Conservation (phyloP, 1,284 basidiomycete genomes). For the Anthracocystis panici-leucophaei region DNA sequence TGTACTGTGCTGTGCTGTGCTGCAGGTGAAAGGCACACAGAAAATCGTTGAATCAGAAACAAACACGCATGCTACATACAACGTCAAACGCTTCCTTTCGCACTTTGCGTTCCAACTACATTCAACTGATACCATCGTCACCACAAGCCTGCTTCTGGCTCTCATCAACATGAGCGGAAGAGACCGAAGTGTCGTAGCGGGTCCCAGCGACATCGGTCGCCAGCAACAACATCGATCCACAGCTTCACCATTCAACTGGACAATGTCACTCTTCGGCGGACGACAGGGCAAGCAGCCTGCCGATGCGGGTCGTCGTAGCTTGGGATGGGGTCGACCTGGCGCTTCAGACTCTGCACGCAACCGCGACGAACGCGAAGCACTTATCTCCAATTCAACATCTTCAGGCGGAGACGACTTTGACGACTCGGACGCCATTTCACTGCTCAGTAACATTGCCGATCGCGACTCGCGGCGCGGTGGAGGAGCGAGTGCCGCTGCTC, state of each 20-base stretch:
- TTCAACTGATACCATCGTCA: neutral
- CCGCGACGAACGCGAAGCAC: constrained; percentile 27
- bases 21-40: neutral
- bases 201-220: constrained; percentile 19
- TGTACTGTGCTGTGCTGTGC: constrained; percentile 2
- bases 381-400: constrained; percentile 10
- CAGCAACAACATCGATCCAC: constrained; percentile 1
- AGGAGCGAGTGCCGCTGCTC: constrained; percentile 14
- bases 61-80: neutral
- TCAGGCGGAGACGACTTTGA: constrained; percentile 48
- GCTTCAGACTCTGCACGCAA: constrained; percentile 10
- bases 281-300: constrained; percentile 12
- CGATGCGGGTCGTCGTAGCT: neutral
- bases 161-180: constrained; percentile 8
- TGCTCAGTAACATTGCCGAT: constrained; percentile 58
- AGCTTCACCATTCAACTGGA: constrained; percentile 25
- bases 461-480: constrained; percentile 43
- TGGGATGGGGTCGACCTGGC: constrained; percentile 30
- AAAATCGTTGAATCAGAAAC: constrained; percentile 6
- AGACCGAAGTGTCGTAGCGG: constrained; percentile 12
- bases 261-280: constrained; percentile 37
- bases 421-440: constrained; percentile 61
- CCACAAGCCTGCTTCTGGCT: neutral
- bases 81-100: neutral
- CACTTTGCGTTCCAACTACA: neutral